These are phyloP conservation scores for Leptographium procerum DNA, from an alignment of 2,329 filamentous ascomycete genomes.

Conservation along the genomic window DNA sequence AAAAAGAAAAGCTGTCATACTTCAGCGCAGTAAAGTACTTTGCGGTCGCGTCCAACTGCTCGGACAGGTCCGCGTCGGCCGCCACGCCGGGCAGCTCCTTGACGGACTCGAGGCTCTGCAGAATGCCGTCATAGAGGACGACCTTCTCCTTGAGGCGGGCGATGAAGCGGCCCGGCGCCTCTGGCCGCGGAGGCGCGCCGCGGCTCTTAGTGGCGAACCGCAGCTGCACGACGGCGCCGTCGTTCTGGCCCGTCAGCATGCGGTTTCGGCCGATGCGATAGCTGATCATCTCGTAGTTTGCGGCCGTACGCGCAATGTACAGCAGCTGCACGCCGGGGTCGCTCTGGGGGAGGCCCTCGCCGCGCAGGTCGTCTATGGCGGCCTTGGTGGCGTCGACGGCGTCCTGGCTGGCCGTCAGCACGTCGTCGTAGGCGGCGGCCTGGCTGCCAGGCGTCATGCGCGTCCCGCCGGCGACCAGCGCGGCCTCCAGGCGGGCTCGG, in stretches of 20 bases:
- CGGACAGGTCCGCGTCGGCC: constrained; percentile 64
- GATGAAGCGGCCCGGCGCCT: constrained; percentile 63
- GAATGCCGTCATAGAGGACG: constrained; percentile 79
- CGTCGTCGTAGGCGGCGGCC: constrained; percentile 80
- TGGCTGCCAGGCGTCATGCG: constrained; percentile 49
- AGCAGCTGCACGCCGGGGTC: constrained; percentile 84
- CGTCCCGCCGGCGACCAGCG: constrained; percentile 33
- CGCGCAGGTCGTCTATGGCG: constrained; percentile 79
- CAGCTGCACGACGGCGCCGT: constrained; percentile 55
- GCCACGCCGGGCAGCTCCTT: constrained; percentile 84
- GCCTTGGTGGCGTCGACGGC: constrained; percentile 87
- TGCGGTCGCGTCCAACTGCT: constrained; percentile 66
- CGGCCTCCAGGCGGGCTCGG: constrained; percentile 35
- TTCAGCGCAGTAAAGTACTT: constrained; percentile 84
- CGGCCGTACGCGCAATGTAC: constrained; percentile 82
- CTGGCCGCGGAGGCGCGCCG: constrained; percentile 32
- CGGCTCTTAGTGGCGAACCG: constrained; percentile 26
- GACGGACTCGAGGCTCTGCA: constrained; percentile 84
- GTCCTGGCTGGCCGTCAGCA: constrained; percentile 84
- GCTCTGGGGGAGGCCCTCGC: constrained; percentile 72
- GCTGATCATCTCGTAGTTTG: constrained; percentile 87
- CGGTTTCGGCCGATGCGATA: constrained; percentile 93
- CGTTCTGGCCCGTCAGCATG: constrained; percentile 70
- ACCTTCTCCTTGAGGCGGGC: constrained; percentile 74
- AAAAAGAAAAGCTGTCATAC: too few species aligned